A percentile compares a stretch with the other conserved stretches of the same genome.
Evolutionary conservation across 495 filamentous ascomycete genomes (phyloP).

Genomic region (Aspergillus wentii): DNA sequence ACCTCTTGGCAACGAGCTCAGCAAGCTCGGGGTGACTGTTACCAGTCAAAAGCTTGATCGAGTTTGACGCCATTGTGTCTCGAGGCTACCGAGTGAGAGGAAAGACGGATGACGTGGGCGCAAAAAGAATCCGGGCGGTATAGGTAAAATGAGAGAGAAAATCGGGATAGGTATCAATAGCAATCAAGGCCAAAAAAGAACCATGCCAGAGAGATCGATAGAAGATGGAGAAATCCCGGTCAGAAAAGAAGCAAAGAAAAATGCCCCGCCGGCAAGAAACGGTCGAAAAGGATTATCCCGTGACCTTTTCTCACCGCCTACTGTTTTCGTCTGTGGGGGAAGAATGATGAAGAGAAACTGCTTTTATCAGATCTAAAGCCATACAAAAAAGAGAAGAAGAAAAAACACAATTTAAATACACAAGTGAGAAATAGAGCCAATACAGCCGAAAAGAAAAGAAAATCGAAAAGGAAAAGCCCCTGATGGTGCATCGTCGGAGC

Average conservation of each 20-base stretch:
- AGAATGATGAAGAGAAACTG: no score
- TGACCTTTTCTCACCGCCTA: constrained; percentile 26
- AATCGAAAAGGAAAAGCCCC: constrained; percentile 3
- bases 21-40: constrained; percentile 93
- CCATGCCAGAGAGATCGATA: no score
- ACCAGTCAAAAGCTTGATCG: constrained; percentile 92
- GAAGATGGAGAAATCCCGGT: constrained; percentile 3
- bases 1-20: constrained; percentile 88
- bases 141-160: not conserved
- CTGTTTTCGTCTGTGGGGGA: no score
- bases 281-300: constrained; percentile 25
- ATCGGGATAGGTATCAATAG: not conserved
- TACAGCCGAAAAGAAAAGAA: constrained; percentile 4
- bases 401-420: constrained; percentile 26
- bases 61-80: constrained; percentile 69
- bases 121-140: not conserved
- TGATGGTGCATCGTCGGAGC: not conserved
- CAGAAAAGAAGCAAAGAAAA: constrained; percentile 6
- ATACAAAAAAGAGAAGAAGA: no score
- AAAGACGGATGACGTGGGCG: constrained; percentile 1
- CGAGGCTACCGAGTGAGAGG: not conserved
- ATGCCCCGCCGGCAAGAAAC: constrained; percentile 17
- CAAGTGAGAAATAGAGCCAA: constrained; percentile 6
- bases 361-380: no score
- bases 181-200: not conserved